Base-by-base conservation (phyloP, 73 alveolate genomes). In the Uronychia binucleata region DNA sequence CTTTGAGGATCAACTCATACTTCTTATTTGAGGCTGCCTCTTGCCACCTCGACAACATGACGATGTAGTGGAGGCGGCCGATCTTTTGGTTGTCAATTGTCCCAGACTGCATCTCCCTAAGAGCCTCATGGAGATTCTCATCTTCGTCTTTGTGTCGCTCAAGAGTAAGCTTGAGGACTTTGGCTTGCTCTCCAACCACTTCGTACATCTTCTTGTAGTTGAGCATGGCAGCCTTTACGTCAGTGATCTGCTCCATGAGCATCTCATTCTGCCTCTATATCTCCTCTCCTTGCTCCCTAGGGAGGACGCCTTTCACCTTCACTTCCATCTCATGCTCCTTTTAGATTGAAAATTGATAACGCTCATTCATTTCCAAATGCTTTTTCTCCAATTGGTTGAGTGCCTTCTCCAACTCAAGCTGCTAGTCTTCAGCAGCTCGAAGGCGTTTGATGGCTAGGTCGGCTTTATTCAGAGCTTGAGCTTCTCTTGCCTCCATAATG, bases 11-110 rank as follows among this genome's bases (percentile, higher is more conserved):
- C 82, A 83, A 90, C 33, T 95, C 98, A 83, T 93, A 93, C 87
- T 97, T 97, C 91, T 90, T 93, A 34, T 92, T 88, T 58, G 95
- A 90, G 57, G 96, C 96, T 5, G 98, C 98, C 86, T 97, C 98
- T 86, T 96, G 92, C 98, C 99, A 97, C 59, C 98, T 87, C 28
- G 98, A 88, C 33, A 97, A 91, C 96, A 95, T 92, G 57, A 95
- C 91, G 0, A 96, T 86, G 86, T 97, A 93, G 85, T 97, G 95
- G 75, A 95, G 95, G 88, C 93, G 93, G 31, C 99, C 98, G 25
- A 94, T 86, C 74, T 90, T 80, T 88, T 92, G 86, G 58, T 96
- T 91, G 67, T 97, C 98, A 57, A 79, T 88, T 31, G 94, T 84
- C 78, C 89, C 91, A 25, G 97, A 84, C 82, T 94, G 97, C 46